These are phyloP conservation scores for Aurifilum marmelostoma DNA, from an alignment of 2,329 filamentous ascomycete genomes.

Conservation along the genomic window DNA sequence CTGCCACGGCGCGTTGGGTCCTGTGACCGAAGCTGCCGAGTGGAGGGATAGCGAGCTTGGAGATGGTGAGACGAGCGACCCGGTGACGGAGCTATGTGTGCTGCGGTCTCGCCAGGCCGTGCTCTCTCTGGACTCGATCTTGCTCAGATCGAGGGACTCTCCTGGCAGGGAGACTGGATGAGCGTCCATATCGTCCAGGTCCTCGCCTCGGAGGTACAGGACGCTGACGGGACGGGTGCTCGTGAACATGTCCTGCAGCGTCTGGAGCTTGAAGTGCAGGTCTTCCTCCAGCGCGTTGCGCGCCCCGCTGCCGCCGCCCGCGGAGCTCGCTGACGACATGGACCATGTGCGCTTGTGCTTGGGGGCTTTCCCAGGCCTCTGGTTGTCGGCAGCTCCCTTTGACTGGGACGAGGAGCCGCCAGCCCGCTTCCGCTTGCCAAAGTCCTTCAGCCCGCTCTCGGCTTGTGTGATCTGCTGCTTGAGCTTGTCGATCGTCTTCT, in stretches of 20 bases:
- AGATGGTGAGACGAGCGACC: constrained; percentile 67
- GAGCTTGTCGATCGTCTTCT: constrained; percentile 94
- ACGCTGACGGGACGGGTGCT: constrained; percentile 80
- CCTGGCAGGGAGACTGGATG: constrained; percentile 76
- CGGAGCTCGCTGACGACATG: constrained; percentile 77
- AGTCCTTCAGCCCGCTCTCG: constrained; percentile 69
- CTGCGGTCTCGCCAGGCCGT: constrained; percentile 56
- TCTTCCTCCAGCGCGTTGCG: constrained; percentile 71
- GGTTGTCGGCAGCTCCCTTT: constrained; percentile 49
- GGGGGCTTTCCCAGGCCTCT: constrained; percentile 77
- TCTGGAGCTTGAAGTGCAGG: constrained; percentile 75
- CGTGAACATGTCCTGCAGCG: constrained; percentile 85
- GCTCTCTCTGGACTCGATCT: constrained; percentile 52
- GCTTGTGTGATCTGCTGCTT: constrained; percentile 89
- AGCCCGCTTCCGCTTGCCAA: constrained; percentile 65
- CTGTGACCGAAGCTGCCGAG: constrained; percentile 55
- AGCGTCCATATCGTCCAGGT: constrained; percentile 77
- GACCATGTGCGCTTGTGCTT: constrained; percentile 97
- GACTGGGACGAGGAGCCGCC: constrained; percentile 41
- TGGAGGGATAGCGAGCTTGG: constrained; percentile 67
- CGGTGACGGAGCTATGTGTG: constrained; percentile 60
- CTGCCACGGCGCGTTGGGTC: constrained; percentile 55
- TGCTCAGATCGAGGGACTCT: constrained; percentile 64
- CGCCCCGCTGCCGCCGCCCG: constrained; percentile 46
- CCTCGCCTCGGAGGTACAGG: constrained; percentile 75